Evolutionary conservation across 257 asterid species (phyloP), one percentile per base, ranked within the genome.

Genomic region (Solanum medicagineum): DNA sequence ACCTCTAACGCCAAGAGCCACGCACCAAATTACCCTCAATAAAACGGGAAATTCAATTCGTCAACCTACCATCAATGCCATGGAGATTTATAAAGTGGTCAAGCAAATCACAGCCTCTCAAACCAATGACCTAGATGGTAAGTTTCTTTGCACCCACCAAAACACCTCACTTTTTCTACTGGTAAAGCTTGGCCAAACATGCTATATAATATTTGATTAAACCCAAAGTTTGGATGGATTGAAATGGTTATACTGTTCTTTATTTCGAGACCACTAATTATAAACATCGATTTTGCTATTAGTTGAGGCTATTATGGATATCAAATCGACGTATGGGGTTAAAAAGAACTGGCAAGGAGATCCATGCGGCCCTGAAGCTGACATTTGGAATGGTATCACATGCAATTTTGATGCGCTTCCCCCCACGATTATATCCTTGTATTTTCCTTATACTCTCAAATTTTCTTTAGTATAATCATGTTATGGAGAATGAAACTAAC

Each of bases 311-410:
- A 57, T 87, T 16, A 22, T 62, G 17, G 16, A 54, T 40, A 56
- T 87, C 74, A 87, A 81, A 85, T 32, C 36, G 0, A 36, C 26
- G 1, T 87, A 85, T 7, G 70, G 22, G 7, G 6, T 87, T 45
- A 85, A 10, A 2, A 53, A 54, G 56, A 87, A 87, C 70, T 87
- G 88, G 89, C 86, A 87, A 81, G 89, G 86, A 20, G 89, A 87
- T 85, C 89, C 89, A 42, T 87, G 89, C 44, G n/a, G 29, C 3
- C 88, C 88, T 13, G 8, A 17, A 53, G 73, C 29, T 15, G 77
- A 80, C 7, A 22, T 1, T 2, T 87, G 89, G 89, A 54, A 17
- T 4, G 88, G 89, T 24, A 54, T 87, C 53, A 55, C 22, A 2
- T 87, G 89, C 86, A 60, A 66, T 53, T 68, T 62, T 49, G 29